Evolutionary conservation across 2,329 filamentous ascomycete species (phyloP).

Genomic region (Escovopsis sp.): DNA sequence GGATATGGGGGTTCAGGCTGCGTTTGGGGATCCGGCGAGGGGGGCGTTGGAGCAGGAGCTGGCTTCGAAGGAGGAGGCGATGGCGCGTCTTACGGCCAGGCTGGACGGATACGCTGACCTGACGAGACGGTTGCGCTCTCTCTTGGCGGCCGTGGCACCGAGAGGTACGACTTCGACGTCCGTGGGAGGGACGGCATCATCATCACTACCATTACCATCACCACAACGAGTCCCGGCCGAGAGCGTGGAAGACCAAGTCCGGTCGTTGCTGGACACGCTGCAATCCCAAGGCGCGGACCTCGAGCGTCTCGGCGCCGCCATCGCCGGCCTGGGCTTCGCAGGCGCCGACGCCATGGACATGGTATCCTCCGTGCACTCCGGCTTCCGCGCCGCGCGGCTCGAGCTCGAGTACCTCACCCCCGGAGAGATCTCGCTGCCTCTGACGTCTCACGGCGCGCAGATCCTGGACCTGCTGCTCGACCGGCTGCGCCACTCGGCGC

Average conservation of each 20-base stretch:
- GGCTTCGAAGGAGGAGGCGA: slow-evolving; percentile 30
- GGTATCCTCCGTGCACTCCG: slow-evolving; percentile 28
- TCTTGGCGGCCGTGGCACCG: slow-evolving; percentile 14
- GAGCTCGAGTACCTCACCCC: slow-evolving; percentile 48
- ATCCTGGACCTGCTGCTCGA: slow-evolving; percentile 39
- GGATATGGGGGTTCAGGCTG: slow-evolving; percentile 24
- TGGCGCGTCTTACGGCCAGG: slow-evolving; percentile 29
- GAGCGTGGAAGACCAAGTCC: slow-evolving; percentile 27
- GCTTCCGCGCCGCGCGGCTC: slow-evolving; percentile 40
- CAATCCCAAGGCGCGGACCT: slow-evolving; percentile 34
- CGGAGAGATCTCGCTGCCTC: slow-evolving; percentile 38
- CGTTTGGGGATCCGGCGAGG: slow-evolving; percentile 27
- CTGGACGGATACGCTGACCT: slow-evolving; percentile 32
- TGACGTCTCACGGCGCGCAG: slow-evolving; percentile 36
- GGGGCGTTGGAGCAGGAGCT: slow-evolving; percentile 30
- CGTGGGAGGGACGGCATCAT: slow-evolving; percentile 3
- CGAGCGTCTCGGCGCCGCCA: slow-evolving; percentile 26
- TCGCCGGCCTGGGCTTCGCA: slow-evolving; percentile 35
- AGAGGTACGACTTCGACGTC: slow-evolving; percentile 5
- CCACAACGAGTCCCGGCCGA: too few species aligned
- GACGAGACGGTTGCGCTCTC: slow-evolving; percentile 20
- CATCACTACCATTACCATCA: slow-evolving; percentile 11
- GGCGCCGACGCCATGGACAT: slow-evolving; percentile 32
- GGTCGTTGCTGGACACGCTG: slow-evolving; percentile 27
- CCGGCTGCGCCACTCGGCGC: slow-evolving; percentile 33